Conservation (phyloP, 495 filamentous ascomycete genomes). For the Thermothielavioides terrestris region DNA sequence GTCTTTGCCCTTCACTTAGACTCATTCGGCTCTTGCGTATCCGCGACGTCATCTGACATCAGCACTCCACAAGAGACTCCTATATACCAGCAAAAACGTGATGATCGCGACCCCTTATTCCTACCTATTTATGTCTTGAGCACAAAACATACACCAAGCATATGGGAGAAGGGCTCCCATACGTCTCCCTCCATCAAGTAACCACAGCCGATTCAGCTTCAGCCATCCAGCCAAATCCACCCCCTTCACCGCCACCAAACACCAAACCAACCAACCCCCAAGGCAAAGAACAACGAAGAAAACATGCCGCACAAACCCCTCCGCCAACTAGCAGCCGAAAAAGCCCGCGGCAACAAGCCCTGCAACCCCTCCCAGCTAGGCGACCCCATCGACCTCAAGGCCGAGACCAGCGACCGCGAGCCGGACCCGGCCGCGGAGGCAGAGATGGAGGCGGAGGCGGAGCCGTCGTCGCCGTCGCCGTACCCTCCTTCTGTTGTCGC, state of each 20-base stretch:
- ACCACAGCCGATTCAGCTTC: too few species aligned
- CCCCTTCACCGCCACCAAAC: background rate
- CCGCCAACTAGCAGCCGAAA: slow-evolving; percentile 26
- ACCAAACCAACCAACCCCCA: background rate
- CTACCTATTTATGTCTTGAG: too few species aligned
- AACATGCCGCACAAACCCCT: slow-evolving; percentile 15
- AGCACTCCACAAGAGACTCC: too few species aligned
- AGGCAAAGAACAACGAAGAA: background rate
- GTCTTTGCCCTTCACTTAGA: too few species aligned
- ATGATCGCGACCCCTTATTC: too few species aligned
- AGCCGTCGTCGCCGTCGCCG: too few species aligned
- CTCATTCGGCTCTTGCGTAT: too few species aligned
- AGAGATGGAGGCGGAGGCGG: background rate
- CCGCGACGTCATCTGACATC: too few species aligned
- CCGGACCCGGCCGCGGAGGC: slow-evolving; percentile 1
- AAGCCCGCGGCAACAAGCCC: slow-evolving; percentile 24
- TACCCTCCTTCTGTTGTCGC: too few species aligned
- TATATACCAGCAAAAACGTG: too few species aligned
- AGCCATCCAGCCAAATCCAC: background rate
- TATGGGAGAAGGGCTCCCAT: background rate
- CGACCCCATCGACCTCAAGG: slow-evolving; percentile 35
- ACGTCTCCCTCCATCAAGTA: too few species aligned
- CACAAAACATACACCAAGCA: background rate
- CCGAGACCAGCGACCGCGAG: slow-evolving; percentile 28
- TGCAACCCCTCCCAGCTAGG: slow-evolving; percentile 36